Evolutionary conservation across 345 rosid species (phyloP), one percentile per base, ranked within the genome.

Genomic region (Gossypium herbaceum): DNA sequence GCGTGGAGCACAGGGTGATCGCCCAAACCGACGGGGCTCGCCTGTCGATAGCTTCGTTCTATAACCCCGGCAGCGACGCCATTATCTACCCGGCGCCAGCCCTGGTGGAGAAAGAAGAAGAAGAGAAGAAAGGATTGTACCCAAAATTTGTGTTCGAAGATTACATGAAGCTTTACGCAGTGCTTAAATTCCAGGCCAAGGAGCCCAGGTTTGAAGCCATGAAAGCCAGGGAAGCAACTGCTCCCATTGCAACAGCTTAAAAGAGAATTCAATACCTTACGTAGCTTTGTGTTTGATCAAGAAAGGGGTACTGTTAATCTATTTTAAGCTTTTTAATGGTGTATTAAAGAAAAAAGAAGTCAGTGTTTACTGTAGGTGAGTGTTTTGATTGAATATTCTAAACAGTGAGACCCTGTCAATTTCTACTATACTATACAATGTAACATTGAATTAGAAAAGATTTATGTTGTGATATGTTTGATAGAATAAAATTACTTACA

Each of bases 191-290:
- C 83, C 84, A 94, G 77, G 85, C 98, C 56, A 94, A 94, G 82
- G 97, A 89, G 80, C 97, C 98, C 2, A 89, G 98, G 72, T 94
- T 94, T 84, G 90, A 94, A 81, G 95, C 94, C 70, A 92, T 94
- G 91, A 94, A 91, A 71, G 85, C 90, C 60, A 72, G 81, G 45
- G 80, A 78, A 68, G 41, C 82, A 11, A 50, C 13, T 39, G 79
- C 57, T 27, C 83, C 89, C 12, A 76, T 84, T 63, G 81, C 89
- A 4, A 79, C 86, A 3, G 86, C 80, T 68, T 86, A 22, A 34
- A 24, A 34, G 41, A 34, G 41, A 48, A 51, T 0, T 51, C 7
- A 4, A 15, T 16, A 16, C 55, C 55, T 12, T 16, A 13, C 2
- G 4, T 1, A 13, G 15, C 4, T 16, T 13, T 51, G 55, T 16